Evolutionary conservation across 345 rosid species (phyloP).

Genomic region (Cardamine occulta): DNA sequence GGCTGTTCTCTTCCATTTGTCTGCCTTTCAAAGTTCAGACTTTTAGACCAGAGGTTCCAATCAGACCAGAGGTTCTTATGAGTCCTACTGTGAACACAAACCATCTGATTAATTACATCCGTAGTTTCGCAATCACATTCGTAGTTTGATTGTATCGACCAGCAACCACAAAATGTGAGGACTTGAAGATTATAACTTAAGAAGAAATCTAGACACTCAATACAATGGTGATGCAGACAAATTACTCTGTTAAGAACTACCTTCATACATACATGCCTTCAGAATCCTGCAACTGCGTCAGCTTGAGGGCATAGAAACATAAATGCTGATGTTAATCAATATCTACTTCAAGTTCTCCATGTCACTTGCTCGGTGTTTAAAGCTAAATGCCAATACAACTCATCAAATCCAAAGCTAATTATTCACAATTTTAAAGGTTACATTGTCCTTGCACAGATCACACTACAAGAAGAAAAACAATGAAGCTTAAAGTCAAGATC

Average conservation of each 20-base stretch:
- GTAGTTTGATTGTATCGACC: background rate
- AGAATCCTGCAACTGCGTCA: background rate
- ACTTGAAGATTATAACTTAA: background rate
- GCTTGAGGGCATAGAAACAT: background rate
- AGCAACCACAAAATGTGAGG: background rate
- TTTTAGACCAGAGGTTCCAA: background rate
- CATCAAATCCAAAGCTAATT: background rate
- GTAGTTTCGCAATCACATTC: background rate
- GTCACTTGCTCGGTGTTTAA: background rate
- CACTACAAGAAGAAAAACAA: background rate
- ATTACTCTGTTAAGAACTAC: background rate
- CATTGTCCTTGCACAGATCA: constrained; percentile 3
- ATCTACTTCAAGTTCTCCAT: background rate
- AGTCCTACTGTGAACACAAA: background rate
- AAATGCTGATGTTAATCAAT: background rate
- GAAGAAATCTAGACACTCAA: background rate
- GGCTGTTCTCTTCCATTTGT: background rate
- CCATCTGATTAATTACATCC: background rate
- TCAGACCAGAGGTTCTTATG: background rate
- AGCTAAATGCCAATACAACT: background rate
- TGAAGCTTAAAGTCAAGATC: constrained; percentile 7
- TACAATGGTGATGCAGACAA: background rate
- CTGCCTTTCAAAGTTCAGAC: constrained; percentile 15
- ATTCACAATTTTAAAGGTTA: constrained; percentile 22
- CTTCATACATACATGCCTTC: background rate